Percentiles rank a stretch among this genome's conserved stretches.
These are phyloP conservation scores for Daldinia childiae DNA, from an alignment of 495 filamentous ascomycete species.

Conservation along the genomic window DNA sequence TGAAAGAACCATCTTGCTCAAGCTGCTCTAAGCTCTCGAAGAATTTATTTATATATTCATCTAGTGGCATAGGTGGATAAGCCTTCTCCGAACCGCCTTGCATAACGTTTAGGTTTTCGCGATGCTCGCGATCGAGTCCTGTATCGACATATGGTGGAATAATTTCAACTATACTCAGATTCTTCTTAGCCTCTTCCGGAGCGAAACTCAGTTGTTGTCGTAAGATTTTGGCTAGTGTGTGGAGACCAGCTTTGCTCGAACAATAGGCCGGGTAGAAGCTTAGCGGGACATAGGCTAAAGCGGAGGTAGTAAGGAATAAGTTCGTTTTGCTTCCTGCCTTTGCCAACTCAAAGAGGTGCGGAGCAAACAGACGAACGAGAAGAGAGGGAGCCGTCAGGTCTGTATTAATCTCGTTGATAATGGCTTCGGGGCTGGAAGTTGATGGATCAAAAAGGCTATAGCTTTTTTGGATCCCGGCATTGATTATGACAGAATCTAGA, in stretches of 20 bases:
- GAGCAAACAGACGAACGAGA: slow-evolving; percentile 45
- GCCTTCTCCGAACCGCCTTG: slow-evolving; percentile 44
- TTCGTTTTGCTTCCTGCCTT: slow-evolving; percentile 16
- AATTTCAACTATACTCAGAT: slow-evolving; percentile 49
- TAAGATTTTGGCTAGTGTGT: slow-evolving; percentile 42
- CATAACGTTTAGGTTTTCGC: slow-evolving; percentile 32
- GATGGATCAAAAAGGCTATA: slow-evolving; percentile 41
- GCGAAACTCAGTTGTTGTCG: slow-evolving; percentile 42
- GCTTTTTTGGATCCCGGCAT: slow-evolving; percentile 45
- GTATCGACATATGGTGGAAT: slow-evolving; percentile 54
- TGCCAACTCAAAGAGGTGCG: slow-evolving; percentile 49
- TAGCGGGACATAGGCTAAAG: slow-evolving; percentile 48
- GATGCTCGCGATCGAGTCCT: slow-evolving; percentile 43
- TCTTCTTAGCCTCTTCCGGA: slow-evolving; percentile 7
- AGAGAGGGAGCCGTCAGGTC: slow-evolving; percentile 46
- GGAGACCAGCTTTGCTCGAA: slow-evolving; percentile 49
- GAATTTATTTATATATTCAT: slow-evolving; percentile 43
- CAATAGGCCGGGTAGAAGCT: slow-evolving; percentile 51
- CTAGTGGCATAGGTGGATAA: slow-evolving; percentile 37
- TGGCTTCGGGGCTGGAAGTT: slow-evolving; percentile 33
- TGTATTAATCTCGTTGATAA: slow-evolving; percentile 42
- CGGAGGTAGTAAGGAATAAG: slow-evolving; percentile 47
- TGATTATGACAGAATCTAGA: slow-evolving; percentile 51
- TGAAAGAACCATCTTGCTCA: slow-evolving; percentile 22
- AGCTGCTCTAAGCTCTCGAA: slow-evolving; percentile 36